Evolutionary conservation across 2,329 filamentous ascomycete species (phyloP).

Genomic region (Blastomyces silverae): DNA sequence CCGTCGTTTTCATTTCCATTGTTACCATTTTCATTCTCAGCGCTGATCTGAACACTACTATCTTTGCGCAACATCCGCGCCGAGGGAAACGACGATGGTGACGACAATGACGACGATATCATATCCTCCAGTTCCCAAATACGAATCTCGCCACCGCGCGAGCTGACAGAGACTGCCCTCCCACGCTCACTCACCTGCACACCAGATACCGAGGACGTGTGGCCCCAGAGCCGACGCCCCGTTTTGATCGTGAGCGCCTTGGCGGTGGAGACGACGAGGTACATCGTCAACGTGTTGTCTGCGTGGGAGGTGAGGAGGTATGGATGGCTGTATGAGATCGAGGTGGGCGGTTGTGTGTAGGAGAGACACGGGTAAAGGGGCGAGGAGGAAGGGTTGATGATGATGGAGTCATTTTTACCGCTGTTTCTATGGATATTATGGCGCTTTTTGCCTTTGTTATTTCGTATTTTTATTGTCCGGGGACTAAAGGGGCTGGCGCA

Average conservation of each 20-base stretch:
- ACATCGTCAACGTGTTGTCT: conserved; percentile 80
- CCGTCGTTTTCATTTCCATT: not conserved
- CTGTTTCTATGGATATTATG: not conserved
- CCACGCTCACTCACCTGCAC: conserved; percentile 77
- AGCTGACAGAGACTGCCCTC: conserved; percentile 84
- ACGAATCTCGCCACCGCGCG: conserved; percentile 67
- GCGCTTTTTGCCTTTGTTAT: conserved; percentile 11
- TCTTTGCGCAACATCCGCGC: conserved; percentile 41
- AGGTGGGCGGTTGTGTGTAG: conserved; percentile 47
- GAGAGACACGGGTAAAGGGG: conserved; percentile 13
- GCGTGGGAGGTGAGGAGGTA: conserved; percentile 77
- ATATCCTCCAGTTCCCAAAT: conserved; percentile 86
- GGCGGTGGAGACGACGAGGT: conserved; percentile 68
- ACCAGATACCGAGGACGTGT: conserved; percentile 81
- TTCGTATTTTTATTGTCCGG: conserved; percentile 12
- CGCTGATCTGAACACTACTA: conserved; percentile 49
- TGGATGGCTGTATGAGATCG: conserved; percentile 68
- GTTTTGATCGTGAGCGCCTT: conserved; percentile 60
- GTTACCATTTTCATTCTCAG: conserved; percentile 30
- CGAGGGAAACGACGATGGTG: conserved; percentile 38
- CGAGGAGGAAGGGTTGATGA: not conserved
- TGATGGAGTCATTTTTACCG: not conserved
- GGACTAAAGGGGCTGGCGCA: conserved; percentile 23
- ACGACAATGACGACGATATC: conserved; percentile 40
- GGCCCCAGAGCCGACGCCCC: conserved; percentile 77